Percentiles rank a stretch among this genome's conserved stretches.
phyloP scores from a whole-genome alignment of 1,284 basidiomycete species.

The Heterobasidion irregulare region DNA sequence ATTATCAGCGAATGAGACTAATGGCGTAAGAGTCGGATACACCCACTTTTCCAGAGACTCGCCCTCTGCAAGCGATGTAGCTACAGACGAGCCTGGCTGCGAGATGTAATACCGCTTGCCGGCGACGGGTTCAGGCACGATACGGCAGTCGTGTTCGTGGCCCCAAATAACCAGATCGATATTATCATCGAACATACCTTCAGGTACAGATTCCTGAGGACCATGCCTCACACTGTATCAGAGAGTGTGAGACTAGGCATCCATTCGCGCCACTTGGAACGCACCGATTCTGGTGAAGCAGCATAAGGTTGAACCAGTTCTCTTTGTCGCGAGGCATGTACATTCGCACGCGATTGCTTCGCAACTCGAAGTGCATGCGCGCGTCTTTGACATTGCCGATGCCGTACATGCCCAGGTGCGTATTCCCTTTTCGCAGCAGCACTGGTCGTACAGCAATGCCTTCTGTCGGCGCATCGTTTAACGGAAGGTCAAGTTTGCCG shows the following conservation, averaged over 20 bases:
- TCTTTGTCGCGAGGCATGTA: constrained; percentile 88
- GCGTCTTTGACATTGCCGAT: constrained; percentile 96
- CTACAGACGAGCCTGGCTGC: constrained; percentile 94
- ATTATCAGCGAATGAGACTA: not conserved
- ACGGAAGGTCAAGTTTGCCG: constrained; percentile 77
- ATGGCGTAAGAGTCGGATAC: constrained; percentile 16
- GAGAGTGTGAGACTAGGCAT: not conserved
- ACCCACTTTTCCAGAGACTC: constrained; percentile 81
- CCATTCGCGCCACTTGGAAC: constrained; percentile 1
- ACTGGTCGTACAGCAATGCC: constrained; percentile 90
- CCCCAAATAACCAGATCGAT: constrained; percentile 96
- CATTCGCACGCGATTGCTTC: constrained; percentile 92
- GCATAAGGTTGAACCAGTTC: constrained; percentile 91
- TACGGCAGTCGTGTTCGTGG: constrained; percentile 97
- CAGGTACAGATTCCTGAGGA: constrained; percentile 88
- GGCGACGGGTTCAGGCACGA: constrained; percentile 83
- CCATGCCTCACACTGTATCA: constrained; percentile 81
- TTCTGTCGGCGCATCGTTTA: constrained; percentile 54
- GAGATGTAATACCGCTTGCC: constrained; percentile 89
- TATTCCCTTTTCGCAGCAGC: constrained; percentile 83
- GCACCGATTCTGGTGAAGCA: constrained; percentile 95
- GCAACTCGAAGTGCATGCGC: constrained; percentile 91
- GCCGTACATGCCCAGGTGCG: constrained; percentile 86
- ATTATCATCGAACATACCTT: constrained; percentile 95
- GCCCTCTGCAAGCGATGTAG: constrained; percentile 87